Percentiles rank a stretch among this genome's conserved stretches.
phyloP scores from a whole-genome alignment of 2,329 filamentous ascomycete species.

The Epichloe festucae region DNA sequence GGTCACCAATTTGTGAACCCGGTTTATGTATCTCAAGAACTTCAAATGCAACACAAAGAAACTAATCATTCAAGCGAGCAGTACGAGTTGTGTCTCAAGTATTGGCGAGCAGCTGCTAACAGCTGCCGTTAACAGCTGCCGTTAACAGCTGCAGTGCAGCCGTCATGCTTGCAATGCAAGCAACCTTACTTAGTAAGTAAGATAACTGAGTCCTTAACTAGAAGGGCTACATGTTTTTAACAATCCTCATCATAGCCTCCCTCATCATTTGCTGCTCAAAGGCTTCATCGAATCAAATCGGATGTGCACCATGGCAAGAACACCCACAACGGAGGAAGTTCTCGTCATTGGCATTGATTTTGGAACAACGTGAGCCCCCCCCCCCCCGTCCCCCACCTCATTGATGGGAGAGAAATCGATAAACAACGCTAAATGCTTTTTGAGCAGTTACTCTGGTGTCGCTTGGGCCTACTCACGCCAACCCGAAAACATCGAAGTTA shows the following conservation, averaged over 20 bases:
- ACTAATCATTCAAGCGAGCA: background rate
- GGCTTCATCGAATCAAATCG: background rate
- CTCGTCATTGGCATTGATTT: constrained; percentile 32
- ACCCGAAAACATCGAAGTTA: constrained; percentile 15
- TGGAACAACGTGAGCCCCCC: constrained; percentile 27
- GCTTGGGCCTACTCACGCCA: constrained; percentile 23
- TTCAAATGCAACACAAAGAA: background rate
- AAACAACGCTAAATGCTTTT: no score
- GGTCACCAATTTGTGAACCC: no score
- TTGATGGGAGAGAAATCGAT: no score
- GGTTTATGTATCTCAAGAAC: no score
- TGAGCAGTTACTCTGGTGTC: constrained; percentile 24
- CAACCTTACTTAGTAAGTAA: no score
- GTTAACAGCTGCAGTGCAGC: no score
- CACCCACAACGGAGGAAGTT: background rate
- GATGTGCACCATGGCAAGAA: background rate
- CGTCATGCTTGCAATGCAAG: no score
- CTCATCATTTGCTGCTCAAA: background rate
- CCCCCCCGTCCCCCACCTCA: no score
- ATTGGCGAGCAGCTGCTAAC: background rate
- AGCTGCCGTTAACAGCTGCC: no score
- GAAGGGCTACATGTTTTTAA: no score
- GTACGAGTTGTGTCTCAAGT: background rate
- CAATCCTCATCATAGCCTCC: background rate
- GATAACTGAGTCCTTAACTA: no score